Percentiles rank a stretch among this genome's conserved stretches.
Conservation (phyloP, 768 basidiomycete species). For the Boletus subcaerulescens region DNA sequence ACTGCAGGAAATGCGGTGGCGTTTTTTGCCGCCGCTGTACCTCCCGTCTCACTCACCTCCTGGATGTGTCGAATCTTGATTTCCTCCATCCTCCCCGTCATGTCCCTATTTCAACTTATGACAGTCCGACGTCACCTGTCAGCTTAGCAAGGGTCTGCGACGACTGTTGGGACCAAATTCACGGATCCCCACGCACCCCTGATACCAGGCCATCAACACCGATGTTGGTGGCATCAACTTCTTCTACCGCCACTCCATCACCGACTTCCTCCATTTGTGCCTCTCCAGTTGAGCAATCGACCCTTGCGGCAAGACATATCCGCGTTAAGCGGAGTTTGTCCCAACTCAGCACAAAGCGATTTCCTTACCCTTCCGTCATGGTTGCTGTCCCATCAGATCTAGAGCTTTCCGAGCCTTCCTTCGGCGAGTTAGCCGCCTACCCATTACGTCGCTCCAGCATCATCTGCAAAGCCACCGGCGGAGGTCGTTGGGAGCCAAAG, state of each 20-base stretch:
- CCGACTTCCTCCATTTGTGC: conserved; percentile 36
- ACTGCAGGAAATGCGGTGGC: conserved; percentile 84
- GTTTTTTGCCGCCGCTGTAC: conserved; percentile 69
- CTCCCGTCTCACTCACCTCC: conserved; percentile 54
- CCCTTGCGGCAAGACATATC: conserved; percentile 16
- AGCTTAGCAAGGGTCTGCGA: conserved; percentile 65
- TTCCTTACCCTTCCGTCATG: conserved; percentile 26
- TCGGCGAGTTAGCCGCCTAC: conserved; percentile 72
- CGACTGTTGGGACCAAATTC: conserved; percentile 73
- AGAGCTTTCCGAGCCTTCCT: conserved; percentile 43
- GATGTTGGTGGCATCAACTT: conserved; percentile 34
- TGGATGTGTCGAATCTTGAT: conserved; percentile 68
- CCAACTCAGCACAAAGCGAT: conserved; percentile 25
- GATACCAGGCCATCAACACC: conserved; percentile 35
- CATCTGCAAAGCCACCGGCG: conserved; percentile 76
- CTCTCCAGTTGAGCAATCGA: conserved; percentile 29
- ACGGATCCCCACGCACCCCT: conserved; percentile 50
- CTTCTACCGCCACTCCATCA: conserved; percentile 32
- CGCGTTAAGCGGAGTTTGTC: conserved; percentile 28
- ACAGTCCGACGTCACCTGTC: conserved; percentile 60
- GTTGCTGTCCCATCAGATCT: conserved; percentile 23
- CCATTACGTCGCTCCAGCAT: conserved; percentile 63
- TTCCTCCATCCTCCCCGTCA: conserved; percentile 73
- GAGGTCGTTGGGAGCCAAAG: conserved; percentile 79
- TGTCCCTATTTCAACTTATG: conserved; percentile 55